phyloP scores from a whole-genome alignment of 148 eudicot genomes.

The Fagopyrum tataricum region DNA sequence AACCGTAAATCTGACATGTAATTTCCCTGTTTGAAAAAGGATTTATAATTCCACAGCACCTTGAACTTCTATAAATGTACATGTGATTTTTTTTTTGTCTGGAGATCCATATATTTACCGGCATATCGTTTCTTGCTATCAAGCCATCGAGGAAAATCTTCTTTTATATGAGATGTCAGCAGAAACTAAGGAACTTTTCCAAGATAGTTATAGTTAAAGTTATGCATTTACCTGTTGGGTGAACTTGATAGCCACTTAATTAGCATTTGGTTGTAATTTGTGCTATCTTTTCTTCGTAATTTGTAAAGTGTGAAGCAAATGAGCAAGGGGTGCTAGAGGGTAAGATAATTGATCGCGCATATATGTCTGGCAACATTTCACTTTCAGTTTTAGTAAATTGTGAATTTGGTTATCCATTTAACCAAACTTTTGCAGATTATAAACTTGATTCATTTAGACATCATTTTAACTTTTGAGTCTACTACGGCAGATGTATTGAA shows the following conservation, averaged over 20 bases:
- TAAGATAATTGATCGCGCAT: not conserved
- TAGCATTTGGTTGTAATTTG: not conserved
- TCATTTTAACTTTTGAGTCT: too few relatives aligned
- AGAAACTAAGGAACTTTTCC: not conserved
- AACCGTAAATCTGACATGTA: conserved; percentile 94
- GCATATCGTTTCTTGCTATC: not conserved
- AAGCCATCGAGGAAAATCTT: not conserved
- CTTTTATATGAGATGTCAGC: not conserved
- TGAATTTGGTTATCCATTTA: not conserved
- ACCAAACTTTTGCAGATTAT: not conserved
- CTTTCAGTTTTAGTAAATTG: not conserved
- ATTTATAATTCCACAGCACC: not conserved
- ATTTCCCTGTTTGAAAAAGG: conserved; percentile 22
- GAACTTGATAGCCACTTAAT: not conserved
- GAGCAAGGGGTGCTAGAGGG: not conserved
- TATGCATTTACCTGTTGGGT: not conserved
- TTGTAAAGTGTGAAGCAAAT: too few relatives aligned
- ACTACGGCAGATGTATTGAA: too few relatives aligned
- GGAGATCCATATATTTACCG: not conserved
- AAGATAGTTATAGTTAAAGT: not conserved
- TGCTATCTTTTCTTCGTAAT: too few relatives aligned
- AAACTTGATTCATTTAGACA: not conserved
- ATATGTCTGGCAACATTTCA: not conserved
- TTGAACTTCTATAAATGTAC: not conserved
- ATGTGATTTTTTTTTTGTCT: not conserved